Evolutionary conservation across 2,329 filamentous ascomycete genomes (phyloP).

Genomic region (Teratosphaeria epicoccoides): DNA sequence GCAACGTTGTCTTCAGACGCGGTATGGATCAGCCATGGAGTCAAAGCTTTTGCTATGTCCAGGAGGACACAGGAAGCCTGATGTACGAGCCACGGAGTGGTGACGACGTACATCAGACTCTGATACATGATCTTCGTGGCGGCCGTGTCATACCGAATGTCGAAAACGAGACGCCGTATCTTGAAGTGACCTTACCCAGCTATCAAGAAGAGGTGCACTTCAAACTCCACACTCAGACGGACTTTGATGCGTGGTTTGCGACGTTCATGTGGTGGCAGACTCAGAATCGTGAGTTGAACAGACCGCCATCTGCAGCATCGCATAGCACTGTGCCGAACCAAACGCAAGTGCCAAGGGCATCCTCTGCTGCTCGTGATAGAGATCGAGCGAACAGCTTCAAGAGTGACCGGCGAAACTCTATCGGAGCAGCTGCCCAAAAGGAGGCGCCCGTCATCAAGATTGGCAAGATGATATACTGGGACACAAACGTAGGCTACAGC

Average conservation of each 20-base stretch:
- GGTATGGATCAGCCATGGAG: slow-evolving; percentile 55
- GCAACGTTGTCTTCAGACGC: slow-evolving; percentile 61
- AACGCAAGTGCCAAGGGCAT: slow-evolving; percentile 9
- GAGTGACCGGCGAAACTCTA: slow-evolving; percentile 35
- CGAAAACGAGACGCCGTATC: slow-evolving; percentile 40
- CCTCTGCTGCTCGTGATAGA: slow-evolving; percentile 9
- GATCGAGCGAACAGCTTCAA: slow-evolving; percentile 20
- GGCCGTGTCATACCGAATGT: slow-evolving; percentile 52
- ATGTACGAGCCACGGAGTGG: slow-evolving; percentile 64
- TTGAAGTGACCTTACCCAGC: slow-evolving; percentile 43
- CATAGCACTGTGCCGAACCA: slow-evolving; percentile 3
- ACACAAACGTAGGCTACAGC: slow-evolving; percentile 50
- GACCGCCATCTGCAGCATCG: slow-evolving; percentile 8
- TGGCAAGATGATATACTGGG: slow-evolving; percentile 61
- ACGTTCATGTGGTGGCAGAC: slow-evolving; percentile 72
- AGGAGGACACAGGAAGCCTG: slow-evolving; percentile 62
- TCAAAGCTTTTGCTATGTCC: slow-evolving; percentile 63
- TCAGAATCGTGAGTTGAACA: slow-evolving; percentile 13
- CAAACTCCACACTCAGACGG: slow-evolving; percentile 51
- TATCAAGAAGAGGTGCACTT: slow-evolving; percentile 53
- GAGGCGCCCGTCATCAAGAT: slow-evolving; percentile 87
- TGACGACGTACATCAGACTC: slow-evolving; percentile 51
- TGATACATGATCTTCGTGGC: slow-evolving; percentile 65
- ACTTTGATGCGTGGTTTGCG: slow-evolving; percentile 71
- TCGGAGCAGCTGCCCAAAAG: slow-evolving; percentile 42